Conservation (phyloP, 192 early-diverging fungal species). For the Backusella australiensis region DNA sequence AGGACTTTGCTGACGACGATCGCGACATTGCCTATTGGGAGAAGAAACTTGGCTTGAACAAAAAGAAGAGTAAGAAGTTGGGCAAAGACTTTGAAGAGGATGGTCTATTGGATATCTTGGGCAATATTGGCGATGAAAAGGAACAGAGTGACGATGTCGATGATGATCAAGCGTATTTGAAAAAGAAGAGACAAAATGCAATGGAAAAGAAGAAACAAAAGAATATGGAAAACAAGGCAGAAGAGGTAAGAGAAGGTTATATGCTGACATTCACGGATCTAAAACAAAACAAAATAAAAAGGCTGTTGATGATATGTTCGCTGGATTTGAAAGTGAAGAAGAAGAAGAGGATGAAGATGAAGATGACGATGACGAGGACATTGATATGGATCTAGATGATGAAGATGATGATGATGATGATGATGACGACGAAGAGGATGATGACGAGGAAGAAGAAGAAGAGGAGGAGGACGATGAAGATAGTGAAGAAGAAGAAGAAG, state of each 20-base stretch:
- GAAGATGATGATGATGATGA: slow-evolving; percentile 22
- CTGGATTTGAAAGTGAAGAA: slow-evolving; percentile 11
- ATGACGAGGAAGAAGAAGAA: neutral
- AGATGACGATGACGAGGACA: slow-evolving; percentile 13
- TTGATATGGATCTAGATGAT: slow-evolving; percentile 15
- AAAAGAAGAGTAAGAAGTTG: slow-evolving; percentile 39
- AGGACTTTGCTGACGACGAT: slow-evolving; percentile 42
- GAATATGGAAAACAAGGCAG: slow-evolving; percentile 36
- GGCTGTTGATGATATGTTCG: slow-evolving; percentile 25
- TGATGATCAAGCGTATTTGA: slow-evolving; percentile 35
- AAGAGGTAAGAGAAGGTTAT: slow-evolving; percentile 21
- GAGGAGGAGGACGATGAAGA: slow-evolving; percentile 11
- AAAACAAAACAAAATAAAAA: neutral
- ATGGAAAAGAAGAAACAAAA: slow-evolving; percentile 22
- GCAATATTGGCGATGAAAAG: slow-evolving; percentile 22
- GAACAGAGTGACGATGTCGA: slow-evolving; percentile 17
- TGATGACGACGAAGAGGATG: slow-evolving; percentile 19
- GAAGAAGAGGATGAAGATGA: neutral
- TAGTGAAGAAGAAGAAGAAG: slow-evolving; percentile 23
- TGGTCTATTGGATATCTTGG: slow-evolving; percentile 50
- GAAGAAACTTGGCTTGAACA: slow-evolving; percentile 47
- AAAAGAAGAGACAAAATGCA: slow-evolving; percentile 19
- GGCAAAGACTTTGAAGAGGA: slow-evolving; percentile 52
- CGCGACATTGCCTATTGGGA: slow-evolving; percentile 53
- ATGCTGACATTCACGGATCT: neutral